Evolutionary conservation across 2,329 filamentous ascomycete genomes (phyloP), one percentile per base, ranked within the genome.

Genomic region (Sarocladium oryzae): DNA sequence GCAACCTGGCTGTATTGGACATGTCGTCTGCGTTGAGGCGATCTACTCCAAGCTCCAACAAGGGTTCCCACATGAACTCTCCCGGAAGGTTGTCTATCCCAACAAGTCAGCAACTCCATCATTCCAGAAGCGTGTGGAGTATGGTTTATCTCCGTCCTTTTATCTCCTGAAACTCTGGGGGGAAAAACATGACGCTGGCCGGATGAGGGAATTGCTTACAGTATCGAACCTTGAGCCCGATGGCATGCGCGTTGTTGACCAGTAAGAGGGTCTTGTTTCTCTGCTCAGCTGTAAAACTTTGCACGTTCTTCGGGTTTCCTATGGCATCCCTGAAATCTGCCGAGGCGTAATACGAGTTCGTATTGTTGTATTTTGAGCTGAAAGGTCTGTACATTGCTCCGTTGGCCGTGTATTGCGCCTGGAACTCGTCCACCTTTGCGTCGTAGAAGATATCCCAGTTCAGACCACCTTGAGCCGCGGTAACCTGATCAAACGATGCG

Each of bases 361-460:
- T 26, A 13, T 32, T 52, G 30, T 20, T 56, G 48, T 54, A 56
- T 37, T 53, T 54, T n/a, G n/a, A n/a, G n/a, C n/a, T n/a, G n/a
- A n/a, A n/a, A n/a, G n/a, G n/a, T n/a, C n/a, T n/a, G n/a, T n/a
- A n/a, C n/a, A n/a, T n/a, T 30, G 52, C 16, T n/a, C 49, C 48
- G n/a, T n/a, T n/a, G n/a, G n/a, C n/a, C n/a, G n/a, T n/a, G n/a
- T n/a, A n/a, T n/a, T n/a, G n/a, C n/a, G n/a, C n/a, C n/a, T n/a
- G n/a, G 24, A 40, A 50, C 4, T 45, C 24, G 36, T 51, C 52
- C 9, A 56, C 52, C 24, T 52, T 54, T 38, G 84, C 84, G 57
- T 88, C 85, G 60, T 82, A 84, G 64, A 86, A 86, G 51, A 81
- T 69, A 62, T 86, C 81, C 26, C 81, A 71, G 11, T 51, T 49